Evolutionary conservation across 805 yeast species (phyloP), one percentile per base, ranked within the genome.

Genomic region (Starmerella cellae): DNA sequence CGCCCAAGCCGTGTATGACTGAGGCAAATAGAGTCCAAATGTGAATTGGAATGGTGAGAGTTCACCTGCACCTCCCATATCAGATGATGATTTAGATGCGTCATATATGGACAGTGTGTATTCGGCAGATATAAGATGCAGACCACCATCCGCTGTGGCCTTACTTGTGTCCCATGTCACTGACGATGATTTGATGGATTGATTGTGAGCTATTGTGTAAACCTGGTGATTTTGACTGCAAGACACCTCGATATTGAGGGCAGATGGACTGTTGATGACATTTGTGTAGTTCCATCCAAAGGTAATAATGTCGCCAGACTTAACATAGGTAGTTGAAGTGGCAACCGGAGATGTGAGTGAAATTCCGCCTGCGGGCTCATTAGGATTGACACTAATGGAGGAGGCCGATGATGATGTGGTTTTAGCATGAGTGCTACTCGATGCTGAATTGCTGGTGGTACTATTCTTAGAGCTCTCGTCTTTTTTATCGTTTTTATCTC

Each of bases 221-320:
- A 62, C 57, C 43, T 62, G 57, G 23, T 47, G 38, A 51, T 64
- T 65, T 37, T 44, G 39, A 19, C 64, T 52, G 54, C 69, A 65
- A 35, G 51, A 50, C 4, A 64, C 64, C 42, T 61, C 64, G 29
- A 64, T 57, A 39, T 65, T 62, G 35, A 65, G 44, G 1, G 60
- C 60, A 8, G 55, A 44, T 1, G 69, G 69, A 8, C 64, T 54
- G n/a, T 60, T 54, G 3, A 41, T 33, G 14, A 64, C 53, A 41
- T 54, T 51, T 13, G 68, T 63, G 47, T 58, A 64, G 26, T 56
- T 55, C 69, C 69, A 64, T 26, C 58, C 52, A 45, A 65, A 64
- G 5, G 69, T 62, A 18, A 66, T 68, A 23, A 49, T 45, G 18
- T 54, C 59, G 3, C 69, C 68, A 26, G 59, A 48, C 47, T 60